phyloP scores from a whole-genome alignment of 78 protist genomes.

The Dictyostelium citrinum region DNA sequence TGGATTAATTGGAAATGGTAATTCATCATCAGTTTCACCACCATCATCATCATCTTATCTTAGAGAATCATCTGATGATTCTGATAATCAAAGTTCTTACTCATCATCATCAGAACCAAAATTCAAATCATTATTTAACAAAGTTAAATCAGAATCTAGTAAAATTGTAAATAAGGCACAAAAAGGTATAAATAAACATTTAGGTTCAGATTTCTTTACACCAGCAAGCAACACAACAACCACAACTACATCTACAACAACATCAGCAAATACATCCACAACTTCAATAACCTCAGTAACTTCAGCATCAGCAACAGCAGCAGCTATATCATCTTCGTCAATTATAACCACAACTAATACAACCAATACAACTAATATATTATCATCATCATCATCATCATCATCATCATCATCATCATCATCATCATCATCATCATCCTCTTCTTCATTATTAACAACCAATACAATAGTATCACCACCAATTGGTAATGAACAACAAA shows the following conservation, averaged over 20 bases:
- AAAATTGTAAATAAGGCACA: constrained; percentile 56
- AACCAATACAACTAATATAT: background rate
- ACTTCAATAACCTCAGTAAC: background rate
- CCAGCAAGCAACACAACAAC: background rate
- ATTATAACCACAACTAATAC: background rate
- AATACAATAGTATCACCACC: background rate
- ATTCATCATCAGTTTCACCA: background rate
- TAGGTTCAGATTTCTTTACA: constrained; percentile 48
- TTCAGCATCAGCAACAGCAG: background rate
- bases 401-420: background rate
- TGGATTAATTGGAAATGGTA: background rate
- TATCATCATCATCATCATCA: background rate
- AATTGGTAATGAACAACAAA: background rate
- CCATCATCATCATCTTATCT: background rate
- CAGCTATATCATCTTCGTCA: background rate
- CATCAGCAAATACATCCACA: background rate
- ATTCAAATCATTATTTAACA: constrained; percentile 6
- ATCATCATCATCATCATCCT: background rate
- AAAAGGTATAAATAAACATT: constrained; percentile 47
- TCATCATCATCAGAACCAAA: background rate
- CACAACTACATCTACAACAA: background rate
- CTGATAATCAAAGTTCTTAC: background rate
- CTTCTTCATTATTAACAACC: background rate
- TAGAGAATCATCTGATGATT: constrained; percentile 28
- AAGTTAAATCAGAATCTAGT: constrained; percentile 36